Base-by-base conservation (phyloP, 2,329 filamentous ascomycete genomes). In the Sclerotinia spermophila region DNA sequence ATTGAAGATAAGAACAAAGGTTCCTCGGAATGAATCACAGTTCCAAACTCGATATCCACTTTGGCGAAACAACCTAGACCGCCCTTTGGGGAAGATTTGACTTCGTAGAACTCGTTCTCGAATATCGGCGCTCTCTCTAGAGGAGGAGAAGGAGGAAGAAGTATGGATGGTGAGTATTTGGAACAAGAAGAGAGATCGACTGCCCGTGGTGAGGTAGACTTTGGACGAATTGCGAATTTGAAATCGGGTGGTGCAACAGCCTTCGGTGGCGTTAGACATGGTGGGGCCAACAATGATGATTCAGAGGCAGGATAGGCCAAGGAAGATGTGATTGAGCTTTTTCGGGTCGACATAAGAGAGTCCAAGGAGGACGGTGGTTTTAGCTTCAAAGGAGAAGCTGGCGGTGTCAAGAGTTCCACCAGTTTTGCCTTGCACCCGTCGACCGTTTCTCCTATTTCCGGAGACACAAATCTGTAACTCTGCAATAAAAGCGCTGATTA, bases 11-110 rank as follows among this genome's bases (percentile, higher is more conserved):
- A 67, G 64, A 79, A 75, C 2, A 79, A 55, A 11, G 77, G 73
- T n/a, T 69, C 67, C 64, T 79, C 78, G 2, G 64, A 56, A 33
- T 77, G 74, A 51, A 79, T 74, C 24, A 75, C 51, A 0, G 74
- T 77, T 10, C 62, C 74, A 15, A 56, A 56, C 33, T 73, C 59
- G 40, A 79, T 79, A 38, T 78, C 71, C n/a, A 68, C 74, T 2
- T 55, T 69, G 27, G 78, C 76, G 68, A 79, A 79, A 6, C 75
- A 77, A 62, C 77, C 78, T 62, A 76, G 74, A 15, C 78, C 78
- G 10, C 74, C 74, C 44, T 78, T 78, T 13, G 69, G 67, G 3
- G 77, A 78, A 35, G 53, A 58, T 15, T 71, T 71, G 19, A 77
- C 75, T 67, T 78, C 75, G n/a, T 78, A 78, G 65, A 72, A 75